Conservation (phyloP, 805 yeast genomes). For the Wickerhamomyces queroliae region DNA sequence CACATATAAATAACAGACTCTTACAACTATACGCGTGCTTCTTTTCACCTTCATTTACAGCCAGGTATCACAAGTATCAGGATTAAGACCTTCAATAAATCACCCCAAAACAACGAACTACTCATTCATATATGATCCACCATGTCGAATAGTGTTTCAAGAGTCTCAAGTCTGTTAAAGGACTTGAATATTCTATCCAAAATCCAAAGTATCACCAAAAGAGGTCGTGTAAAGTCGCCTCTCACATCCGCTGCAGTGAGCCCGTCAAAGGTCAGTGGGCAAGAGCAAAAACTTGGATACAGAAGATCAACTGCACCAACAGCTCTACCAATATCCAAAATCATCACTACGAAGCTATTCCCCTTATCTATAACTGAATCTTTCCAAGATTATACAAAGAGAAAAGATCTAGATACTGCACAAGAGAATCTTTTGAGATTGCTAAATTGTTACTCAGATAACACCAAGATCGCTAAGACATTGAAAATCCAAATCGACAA, state of each 20-base stretch:
- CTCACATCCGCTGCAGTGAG: not conserved
- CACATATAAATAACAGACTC: not conserved
- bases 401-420: slow-evolving; percentile 33
- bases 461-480: slow-evolving; percentile 23
- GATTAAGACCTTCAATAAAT: too few species aligned
- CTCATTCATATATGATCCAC: too few species aligned
- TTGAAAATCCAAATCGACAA: slow-evolving; percentile 35
- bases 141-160: not conserved
- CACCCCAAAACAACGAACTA: not conserved
- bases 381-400: slow-evolving; percentile 39
- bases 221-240: not conserved
- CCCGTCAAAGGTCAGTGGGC: not conserved
- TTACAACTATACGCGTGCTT: not conserved
- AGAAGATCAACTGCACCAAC: slow-evolving; percentile 59
- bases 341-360: slow-evolving; percentile 42
- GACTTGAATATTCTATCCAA: not conserved
- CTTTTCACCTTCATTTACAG: too few species aligned
- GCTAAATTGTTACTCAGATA: slow-evolving; percentile 40
- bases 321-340: slow-evolving; percentile 53
- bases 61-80: too few species aligned
- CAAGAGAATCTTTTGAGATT: slow-evolving; percentile 41
- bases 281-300: slow-evolving; percentile 21
- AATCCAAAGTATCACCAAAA: not conserved
- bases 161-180: not conserved
- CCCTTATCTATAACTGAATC: slow-evolving; percentile 53